phyloP scores from a whole-genome alignment of 371 early-diverging fungal species.

The Actinomortierella ambigua region DNA sequence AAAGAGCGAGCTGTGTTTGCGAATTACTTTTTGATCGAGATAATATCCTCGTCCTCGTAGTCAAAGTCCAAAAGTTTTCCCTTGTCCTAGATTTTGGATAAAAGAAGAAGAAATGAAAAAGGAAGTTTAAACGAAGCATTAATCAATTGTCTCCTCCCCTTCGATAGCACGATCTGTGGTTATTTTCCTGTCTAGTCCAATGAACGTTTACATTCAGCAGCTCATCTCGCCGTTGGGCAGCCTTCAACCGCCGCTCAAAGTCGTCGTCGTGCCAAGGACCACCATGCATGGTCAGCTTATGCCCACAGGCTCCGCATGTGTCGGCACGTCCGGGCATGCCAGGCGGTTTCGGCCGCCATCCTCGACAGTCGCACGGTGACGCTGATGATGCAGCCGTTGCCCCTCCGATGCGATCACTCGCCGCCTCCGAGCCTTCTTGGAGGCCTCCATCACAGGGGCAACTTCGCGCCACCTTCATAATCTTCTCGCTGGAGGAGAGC shows the following conservation, averaged over 20 bases:
- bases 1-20: neutral
- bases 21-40: constrained; percentile 53
- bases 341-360: constrained; percentile 45
- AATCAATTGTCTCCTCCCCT: neutral
- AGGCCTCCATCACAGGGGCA: constrained; percentile 49
- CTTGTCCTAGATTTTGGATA: constrained; percentile 49
- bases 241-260: constrained; percentile 50
- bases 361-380: constrained; percentile 47
- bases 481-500: constrained; percentile 49
- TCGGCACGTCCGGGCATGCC: constrained; percentile 25
- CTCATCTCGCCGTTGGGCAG: constrained; percentile 54
- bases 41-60: constrained; percentile 53
- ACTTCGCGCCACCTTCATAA: constrained; percentile 52
- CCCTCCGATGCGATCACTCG: neutral
- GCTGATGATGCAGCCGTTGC: constrained; percentile 6
- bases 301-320: constrained; percentile 50
- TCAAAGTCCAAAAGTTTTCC: constrained; percentile 53
- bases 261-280: constrained; percentile 52
- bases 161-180: neutral
- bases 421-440: no score
- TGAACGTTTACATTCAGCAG: constrained; percentile 48
- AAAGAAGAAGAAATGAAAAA: neutral
- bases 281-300: constrained; percentile 49
- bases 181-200: neutral
- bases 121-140: neutral